phyloP scores from a whole-genome alignment of 2,329 filamentous ascomycete genomes.

The Aspergillus flavus region DNA sequence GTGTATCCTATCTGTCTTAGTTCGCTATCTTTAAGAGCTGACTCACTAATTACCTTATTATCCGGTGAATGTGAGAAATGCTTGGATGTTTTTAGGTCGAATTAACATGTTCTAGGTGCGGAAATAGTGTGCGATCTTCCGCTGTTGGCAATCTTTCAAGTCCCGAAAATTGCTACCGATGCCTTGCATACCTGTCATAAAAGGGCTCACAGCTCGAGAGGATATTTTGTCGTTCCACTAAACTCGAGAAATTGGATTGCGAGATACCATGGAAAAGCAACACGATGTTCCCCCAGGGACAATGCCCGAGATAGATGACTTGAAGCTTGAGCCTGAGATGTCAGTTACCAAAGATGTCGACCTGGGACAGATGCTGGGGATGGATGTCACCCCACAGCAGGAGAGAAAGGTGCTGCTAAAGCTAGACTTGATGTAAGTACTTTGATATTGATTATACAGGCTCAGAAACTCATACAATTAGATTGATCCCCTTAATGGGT shows the following conservation, averaged over 20 bases:
- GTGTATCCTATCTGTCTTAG: not conserved
- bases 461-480: slow-evolving; percentile 3
- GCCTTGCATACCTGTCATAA: not conserved
- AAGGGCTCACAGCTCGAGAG: not conserved
- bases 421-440: slow-evolving; percentile 29
- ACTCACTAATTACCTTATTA: not conserved
- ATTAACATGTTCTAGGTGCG: not conserved
- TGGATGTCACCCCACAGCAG: slow-evolving; percentile 25
- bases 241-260: not conserved
- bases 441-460: not conserved
- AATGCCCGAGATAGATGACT: slow-evolving; percentile 18
- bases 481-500: slow-evolving; percentile 32
- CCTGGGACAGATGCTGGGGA: slow-evolving; percentile 29
- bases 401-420: slow-evolving; percentile 30
- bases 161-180: slow-evolving; percentile 1
- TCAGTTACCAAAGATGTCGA: slow-evolving; percentile 28
- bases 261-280: slow-evolving; percentile 23
- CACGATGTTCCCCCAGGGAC: slow-evolving; percentile 6
- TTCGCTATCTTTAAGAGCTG: not conserved
- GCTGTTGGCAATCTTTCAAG: not conserved
- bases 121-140: not conserved
- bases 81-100: not conserved
- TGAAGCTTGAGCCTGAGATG: slow-evolving; percentile 19
- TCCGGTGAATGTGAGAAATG: not conserved
- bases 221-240: too few species aligned